Evolutionary conservation across 306 rosid species (phyloP), one percentile per base, ranked within the genome.

Genomic region (Geum urbanum): DNA sequence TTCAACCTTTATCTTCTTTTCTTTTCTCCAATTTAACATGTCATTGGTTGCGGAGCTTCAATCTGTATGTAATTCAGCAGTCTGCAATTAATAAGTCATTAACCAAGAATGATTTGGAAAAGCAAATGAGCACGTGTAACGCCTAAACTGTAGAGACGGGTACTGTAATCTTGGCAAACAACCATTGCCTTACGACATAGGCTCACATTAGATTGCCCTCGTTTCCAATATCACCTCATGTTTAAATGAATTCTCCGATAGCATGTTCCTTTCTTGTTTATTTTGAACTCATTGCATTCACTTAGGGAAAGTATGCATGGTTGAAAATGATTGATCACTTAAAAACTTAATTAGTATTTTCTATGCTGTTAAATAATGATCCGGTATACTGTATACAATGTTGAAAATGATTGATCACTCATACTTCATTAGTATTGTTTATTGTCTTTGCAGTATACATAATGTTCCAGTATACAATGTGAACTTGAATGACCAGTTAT

Each of bases 1-100:
- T 70, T 19, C 65, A 47, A 48, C 49, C 75, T 22, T 22, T 73
- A 19, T 65, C 67, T 72, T 7, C 35, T 70, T 20, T 57, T 57
- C 63, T 18, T 10, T 51, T 44, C 47, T 50, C 67, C 61, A 6
- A 37, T 27, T 22, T 44, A 8, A 60, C 20, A 6, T 48, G 40
- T 22, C 14, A 11, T 7, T 54, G 43, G 54, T 69, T 54, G 41
- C 15, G 41, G 22, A 52, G 27, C 22, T 54, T 32, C 43, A 16
- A 39, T 14, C 43, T 41, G 14, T 60, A 19, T 27, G 32, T 39
- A 11, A 16, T 4, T 18, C 46, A 5, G 44, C 7, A 22, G 65
- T 10, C 14, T 55, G 55, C 19, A 58, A 12, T 70, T 47, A 32
- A 47, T 27, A 18, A 67, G 58, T 20, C 7, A 11, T 27, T 32